Conservation (phyloP, 768 basidiomycete species). For the Mycena amicta region DNA sequence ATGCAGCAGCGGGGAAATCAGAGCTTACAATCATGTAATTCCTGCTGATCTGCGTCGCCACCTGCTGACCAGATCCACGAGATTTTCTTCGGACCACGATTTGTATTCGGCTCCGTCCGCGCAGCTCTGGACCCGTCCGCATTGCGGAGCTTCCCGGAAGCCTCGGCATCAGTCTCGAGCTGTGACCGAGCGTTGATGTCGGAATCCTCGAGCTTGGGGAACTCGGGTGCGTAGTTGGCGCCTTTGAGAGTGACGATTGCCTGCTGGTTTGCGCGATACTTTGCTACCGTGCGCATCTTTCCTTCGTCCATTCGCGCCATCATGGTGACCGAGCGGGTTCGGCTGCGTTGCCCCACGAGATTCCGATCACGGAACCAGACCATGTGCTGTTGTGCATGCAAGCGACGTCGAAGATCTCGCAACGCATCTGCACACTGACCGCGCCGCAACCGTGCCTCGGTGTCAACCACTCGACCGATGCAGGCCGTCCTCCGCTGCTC, state of each 20-base stretch:
- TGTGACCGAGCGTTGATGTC: background rate
- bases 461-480: background rate
- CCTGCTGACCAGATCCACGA: too few species aligned
- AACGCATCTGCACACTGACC: slow-evolving; percentile 7
- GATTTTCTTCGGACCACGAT: too few species aligned
- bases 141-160: too few species aligned
- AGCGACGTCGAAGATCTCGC: too few species aligned
- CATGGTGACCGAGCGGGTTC: background rate
- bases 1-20: too few species aligned
- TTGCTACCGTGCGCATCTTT: background rate
- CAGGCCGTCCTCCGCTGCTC: background rate
- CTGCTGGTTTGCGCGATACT: background rate
- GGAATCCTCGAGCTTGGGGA: background rate
- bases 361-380: slow-evolving; percentile 7
- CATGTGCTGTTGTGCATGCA: too few species aligned
- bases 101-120: too few species aligned
- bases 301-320: background rate
- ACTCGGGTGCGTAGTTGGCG: background rate
- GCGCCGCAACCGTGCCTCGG: slow-evolving; percentile 1
- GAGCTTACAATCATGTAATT: background rate
- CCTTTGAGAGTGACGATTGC: background rate
- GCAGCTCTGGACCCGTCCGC: too few species aligned
- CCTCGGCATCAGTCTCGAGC: background rate
- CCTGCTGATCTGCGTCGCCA: background rate
- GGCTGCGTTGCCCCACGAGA: background rate